Base-by-base conservation (phyloP, 2,329 filamentous ascomycete species). In the Claviceps citrina region DNA sequence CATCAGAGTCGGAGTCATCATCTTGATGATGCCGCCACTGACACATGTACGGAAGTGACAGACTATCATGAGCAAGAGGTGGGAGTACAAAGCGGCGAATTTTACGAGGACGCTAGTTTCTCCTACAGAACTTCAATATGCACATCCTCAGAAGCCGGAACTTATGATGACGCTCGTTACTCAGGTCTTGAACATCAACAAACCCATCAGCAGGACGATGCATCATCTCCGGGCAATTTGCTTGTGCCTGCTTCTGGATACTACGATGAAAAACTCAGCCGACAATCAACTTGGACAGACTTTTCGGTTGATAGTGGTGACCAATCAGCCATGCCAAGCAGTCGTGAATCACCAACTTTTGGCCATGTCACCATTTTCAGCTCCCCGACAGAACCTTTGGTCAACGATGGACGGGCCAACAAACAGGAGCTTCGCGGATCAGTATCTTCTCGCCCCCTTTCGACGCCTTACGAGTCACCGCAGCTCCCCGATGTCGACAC, bases 251-350 rank as follows among this genome's bases (percentile, higher is more conserved):
- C 37, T 53, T 63, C 47, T 50, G 63, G 37, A 51, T 62, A 38
- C 55, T 64, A 31, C 55, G 59, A 43, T 61, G 53, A 73, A 43
- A 63, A 71, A 28, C 55, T 59, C 16, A 76, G 72, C 45, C 68
- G 73, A 36, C 66, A 69, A 40, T 74, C 72, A 2, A 60, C 64
- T n/a, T 77, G 73, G 73, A 76, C 73, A 20, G 72, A 77, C 49
- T 68, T 71, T 44, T 73, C 72, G 0, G 58, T 76, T 8, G 70
- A 71, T 13, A 75, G 69, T 43, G 63, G 60, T 16, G 67, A 71
- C 43, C 47, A 46, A n/a, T 57, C 56, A 13, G 52, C 47, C 20
- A 45, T 56, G 39, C 53, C 51, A n/a, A 49, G 48, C 24, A 39
- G 44, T 18, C 47, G 51, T 18, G 55, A 55, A 31, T 49, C 50